Base-by-base conservation (phyloP, 805 yeast genomes). In the Komagataella pastoris region DNA sequence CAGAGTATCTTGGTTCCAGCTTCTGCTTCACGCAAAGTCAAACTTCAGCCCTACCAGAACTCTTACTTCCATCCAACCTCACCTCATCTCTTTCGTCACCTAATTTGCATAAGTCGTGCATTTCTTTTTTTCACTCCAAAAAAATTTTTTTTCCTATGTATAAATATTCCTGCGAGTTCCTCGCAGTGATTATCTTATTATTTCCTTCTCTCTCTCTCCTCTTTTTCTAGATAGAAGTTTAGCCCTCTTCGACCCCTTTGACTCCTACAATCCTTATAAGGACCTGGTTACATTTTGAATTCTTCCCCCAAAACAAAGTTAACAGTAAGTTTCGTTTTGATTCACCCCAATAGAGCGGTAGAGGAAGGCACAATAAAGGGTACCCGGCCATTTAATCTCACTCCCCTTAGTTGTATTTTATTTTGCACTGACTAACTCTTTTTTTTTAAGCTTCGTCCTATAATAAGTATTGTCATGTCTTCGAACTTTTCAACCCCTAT, bases 401-500 rank as follows among this genome's bases (percentile, higher is more conserved):
- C 47, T 18, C 17, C 44, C 17, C 17, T 43, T 30, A 30, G 17
- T 19, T 43, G 19, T 43, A n/a, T 40, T 12, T 30, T 7, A 49
- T 43, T 7, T 17, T 49, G 49, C 21, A 47, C 19, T 19, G 19
- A 17, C 24, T 17, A 19, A 21, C 17, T n/a, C 23, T 19, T 19
- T 19, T 19, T 18, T 47, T 47, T n/a, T 19, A 47, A 47, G 23
- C 24, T 19, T 21, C 17, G 24, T 17, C 24, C 24, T n/a, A 17
- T 24, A 19, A 19, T 19, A 19, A 21, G 23, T 19, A 21, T 19
- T 18, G 47, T 45, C 40, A 72, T 71, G 72, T 61, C 75, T 58
- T 59, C 61, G 54, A 66, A 66, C 59, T 82, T 84, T 60, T 80
- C 89, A 58, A 80, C 81, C 61, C 96, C 97, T 52, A 87, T 89